These are phyloP conservation scores for Brassica napus DNA, from an alignment of 345 rosid genomes.

Conservation along the genomic window DNA sequence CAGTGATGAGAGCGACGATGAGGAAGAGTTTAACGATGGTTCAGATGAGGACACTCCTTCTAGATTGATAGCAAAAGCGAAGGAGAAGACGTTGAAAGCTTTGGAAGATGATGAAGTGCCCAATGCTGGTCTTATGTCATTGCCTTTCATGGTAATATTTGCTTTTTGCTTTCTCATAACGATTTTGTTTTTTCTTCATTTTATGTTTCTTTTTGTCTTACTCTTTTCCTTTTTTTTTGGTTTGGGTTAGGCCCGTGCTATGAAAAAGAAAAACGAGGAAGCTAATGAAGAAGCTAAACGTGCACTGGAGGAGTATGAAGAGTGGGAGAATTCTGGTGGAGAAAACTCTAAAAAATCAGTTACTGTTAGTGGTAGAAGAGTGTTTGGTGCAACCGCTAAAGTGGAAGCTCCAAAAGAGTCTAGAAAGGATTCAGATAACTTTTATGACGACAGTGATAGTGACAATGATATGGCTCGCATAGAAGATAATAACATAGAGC, in stretches of 20 bases:
- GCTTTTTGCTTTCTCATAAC: slow-evolving; percentile 4
- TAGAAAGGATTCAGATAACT: slow-evolving; percentile 47
- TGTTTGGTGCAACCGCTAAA: slow-evolving; percentile 62
- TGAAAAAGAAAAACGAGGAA: slow-evolving; percentile 68
- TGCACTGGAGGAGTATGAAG: slow-evolving; percentile 77
- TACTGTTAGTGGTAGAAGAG: slow-evolving; percentile 67
- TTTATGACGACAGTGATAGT: slow-evolving; percentile 58
- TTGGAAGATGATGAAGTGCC: slow-evolving; percentile 69
- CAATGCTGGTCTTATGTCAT: slow-evolving; percentile 70
- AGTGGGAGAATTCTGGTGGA: slow-evolving; percentile 51
- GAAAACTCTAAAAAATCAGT: slow-evolving; percentile 45
- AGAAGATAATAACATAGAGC: slow-evolving; percentile 42
- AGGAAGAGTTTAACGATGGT: slow-evolving; percentile 44
- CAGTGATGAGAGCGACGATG: slow-evolving; percentile 67
- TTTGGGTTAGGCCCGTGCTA: slow-evolving; percentile 66
- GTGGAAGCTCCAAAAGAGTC: slow-evolving; percentile 46
- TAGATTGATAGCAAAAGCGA: slow-evolving; percentile 64
- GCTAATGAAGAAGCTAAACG: slow-evolving; percentile 75
- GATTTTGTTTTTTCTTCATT: background rate
- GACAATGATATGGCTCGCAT: slow-evolving; percentile 56
- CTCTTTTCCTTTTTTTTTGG: slow-evolving; percentile 1
- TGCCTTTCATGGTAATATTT: slow-evolving; percentile 89
- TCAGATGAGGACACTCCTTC: slow-evolving; percentile 58
- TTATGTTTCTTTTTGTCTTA: background rate
- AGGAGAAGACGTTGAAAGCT: slow-evolving; percentile 65